Evolutionary conservation across 2,329 filamentous ascomycete species (phyloP).

Genomic region (Alternaria rosae): DNA sequence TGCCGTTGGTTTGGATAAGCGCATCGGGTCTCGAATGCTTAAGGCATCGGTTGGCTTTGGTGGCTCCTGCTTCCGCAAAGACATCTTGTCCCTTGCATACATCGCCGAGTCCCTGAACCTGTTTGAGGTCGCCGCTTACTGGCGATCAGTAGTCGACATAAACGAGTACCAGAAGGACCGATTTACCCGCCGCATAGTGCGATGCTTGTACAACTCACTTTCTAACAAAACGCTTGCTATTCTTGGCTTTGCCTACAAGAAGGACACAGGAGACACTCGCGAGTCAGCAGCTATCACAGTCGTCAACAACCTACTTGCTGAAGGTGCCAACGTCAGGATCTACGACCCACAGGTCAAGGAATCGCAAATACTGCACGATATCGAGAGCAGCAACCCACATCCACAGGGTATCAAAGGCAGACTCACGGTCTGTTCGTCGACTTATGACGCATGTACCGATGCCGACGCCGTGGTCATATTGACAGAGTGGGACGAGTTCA

Average conservation of each 20-base stretch:
- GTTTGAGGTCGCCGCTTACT: constrained; percentile 76
- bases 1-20: constrained; percentile 72
- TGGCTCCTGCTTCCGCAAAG: constrained; percentile 83
- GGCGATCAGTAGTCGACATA: constrained; percentile 75
- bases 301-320: constrained; percentile 1
- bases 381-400: not conserved
- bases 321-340: constrained; percentile 1
- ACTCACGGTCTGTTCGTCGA: not conserved
- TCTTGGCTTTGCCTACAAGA: constrained; percentile 81
- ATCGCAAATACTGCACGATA: constrained; percentile 2
- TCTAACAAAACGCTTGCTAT: constrained; percentile 74
- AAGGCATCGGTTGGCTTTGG: constrained; percentile 80
- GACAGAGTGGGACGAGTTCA: constrained; percentile 4
- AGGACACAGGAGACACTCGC: constrained; percentile 78
- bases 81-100: constrained; percentile 76
- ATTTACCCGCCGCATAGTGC: constrained; percentile 67
- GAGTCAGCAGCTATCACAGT: constrained; percentile 2
- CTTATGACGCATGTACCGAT: not conserved
- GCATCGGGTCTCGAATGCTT: constrained; percentile 76
- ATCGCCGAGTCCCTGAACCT: constrained; percentile 74
- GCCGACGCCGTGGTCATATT: constrained; percentile 3
- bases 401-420: not conserved
- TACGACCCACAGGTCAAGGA: constrained; percentile 5
- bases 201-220: constrained; percentile 72
- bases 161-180: constrained; percentile 78